Conservation (phyloP, 768 basidiomycete genomes). For the Kwoniella sp. region DNA sequence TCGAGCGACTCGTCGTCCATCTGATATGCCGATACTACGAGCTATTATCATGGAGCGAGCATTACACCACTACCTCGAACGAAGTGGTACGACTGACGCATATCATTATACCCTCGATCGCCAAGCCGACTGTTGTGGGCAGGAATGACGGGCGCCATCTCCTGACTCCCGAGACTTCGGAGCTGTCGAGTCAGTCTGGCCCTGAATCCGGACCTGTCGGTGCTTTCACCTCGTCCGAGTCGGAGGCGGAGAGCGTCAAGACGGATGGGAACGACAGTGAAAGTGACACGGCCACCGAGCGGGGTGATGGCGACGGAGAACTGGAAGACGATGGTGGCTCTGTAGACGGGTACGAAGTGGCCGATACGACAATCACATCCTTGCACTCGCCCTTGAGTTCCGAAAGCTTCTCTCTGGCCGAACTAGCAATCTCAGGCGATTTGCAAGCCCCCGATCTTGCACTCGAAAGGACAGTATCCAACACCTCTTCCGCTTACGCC, state of each 20-base stretch:
- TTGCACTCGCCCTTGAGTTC: background rate
- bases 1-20: slow-evolving; percentile 53
- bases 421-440: background rate
- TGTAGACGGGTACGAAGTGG: slow-evolving; percentile 15
- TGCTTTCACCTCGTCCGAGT: slow-evolving; percentile 1
- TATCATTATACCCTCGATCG: slow-evolving; percentile 45
- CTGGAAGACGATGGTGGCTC: slow-evolving; percentile 4
- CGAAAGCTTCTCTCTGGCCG: background rate
- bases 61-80: slow-evolving; percentile 23
- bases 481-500: slow-evolving; percentile 42
- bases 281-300: slow-evolving; percentile 17
- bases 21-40: slow-evolving; percentile 52
- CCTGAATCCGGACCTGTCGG: slow-evolving; percentile 16
- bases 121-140: slow-evolving; percentile 21
- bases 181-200: slow-evolving; percentile 33
- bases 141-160: slow-evolving; percentile 15
- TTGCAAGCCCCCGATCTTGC: background rate
- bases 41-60: slow-evolving; percentile 52
- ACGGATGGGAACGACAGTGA: background rate
- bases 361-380: slow-evolving; percentile 7
- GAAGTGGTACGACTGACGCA: slow-evolving; percentile 47
- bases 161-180: slow-evolving; percentile 49
- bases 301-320: slow-evolving; percentile 10
- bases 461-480: slow-evolving; percentile 23
- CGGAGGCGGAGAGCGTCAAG: background rate